Percentiles rank a stretch among this genome's conserved stretches.
Evolutionary conservation across 2,329 filamentous ascomycete species (phyloP).

Genomic region (Dactylellina sp.): DNA sequence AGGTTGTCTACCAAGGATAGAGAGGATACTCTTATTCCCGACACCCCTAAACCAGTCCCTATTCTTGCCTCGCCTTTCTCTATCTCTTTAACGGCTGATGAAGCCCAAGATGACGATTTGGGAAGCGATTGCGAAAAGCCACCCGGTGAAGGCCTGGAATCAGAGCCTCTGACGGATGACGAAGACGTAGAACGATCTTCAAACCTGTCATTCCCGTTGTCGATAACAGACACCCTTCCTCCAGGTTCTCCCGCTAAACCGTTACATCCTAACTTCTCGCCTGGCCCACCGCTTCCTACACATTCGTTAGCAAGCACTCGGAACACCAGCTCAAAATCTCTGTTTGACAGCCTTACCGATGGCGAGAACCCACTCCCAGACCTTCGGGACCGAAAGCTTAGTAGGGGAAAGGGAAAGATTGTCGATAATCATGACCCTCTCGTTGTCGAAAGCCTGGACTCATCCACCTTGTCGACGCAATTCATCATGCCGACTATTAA

Average conservation of each 20-base stretch:
- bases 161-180: constrained; percentile 46
- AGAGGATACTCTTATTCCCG: constrained; percentile 44
- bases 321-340: constrained; percentile 41
- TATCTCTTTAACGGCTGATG: constrained; percentile 11
- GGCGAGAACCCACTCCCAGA: constrained; percentile 25
- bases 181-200: constrained; percentile 54
- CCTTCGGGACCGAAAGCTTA: constrained; percentile 62
- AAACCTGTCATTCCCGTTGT: constrained; percentile 48
- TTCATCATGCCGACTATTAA: constrained; percentile 97
- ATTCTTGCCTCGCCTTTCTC: constrained; percentile 27
- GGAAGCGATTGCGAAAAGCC: constrained; percentile 44
- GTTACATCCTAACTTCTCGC: constrained; percentile 42
- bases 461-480: constrained; percentile 70
- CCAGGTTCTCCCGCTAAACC: constrained; percentile 48
- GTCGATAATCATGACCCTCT: constrained; percentile 59
- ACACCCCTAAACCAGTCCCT: constrained; percentile 32
- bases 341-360: constrained; percentile 40
- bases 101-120: constrained; percentile 30
- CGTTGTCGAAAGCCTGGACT: constrained; percentile 61
- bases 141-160: constrained; percentile 33
- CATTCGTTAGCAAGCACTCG: constrained; percentile 35
- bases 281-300: constrained; percentile 39
- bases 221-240: constrained; percentile 55
- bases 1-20: constrained; percentile 44
- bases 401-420: constrained; percentile 68